Evolutionary conservation across 106 monocot species (phyloP).

Genomic region (Hemerocallis citrina): DNA sequence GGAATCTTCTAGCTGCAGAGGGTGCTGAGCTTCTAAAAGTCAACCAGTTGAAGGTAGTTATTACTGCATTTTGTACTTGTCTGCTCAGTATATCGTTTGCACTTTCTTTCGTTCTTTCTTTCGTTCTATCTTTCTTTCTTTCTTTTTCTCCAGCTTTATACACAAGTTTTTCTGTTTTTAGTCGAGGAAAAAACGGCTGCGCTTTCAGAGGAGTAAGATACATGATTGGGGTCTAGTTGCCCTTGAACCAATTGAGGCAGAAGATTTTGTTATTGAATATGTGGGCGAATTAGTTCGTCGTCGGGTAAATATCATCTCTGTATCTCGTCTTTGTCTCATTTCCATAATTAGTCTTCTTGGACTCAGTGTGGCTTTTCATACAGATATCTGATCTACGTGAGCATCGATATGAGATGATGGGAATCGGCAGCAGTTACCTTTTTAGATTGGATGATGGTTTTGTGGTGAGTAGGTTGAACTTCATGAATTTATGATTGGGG

Average conservation of each 20-base stretch:
- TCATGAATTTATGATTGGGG: too few species aligned
- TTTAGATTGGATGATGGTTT: slow-evolving; percentile 96
- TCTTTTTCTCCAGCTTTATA: neutral
- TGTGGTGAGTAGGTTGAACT: slow-evolving; percentile 53
- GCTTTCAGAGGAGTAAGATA: slow-evolving; percentile 98
- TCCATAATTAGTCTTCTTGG: slow-evolving; percentile 2
- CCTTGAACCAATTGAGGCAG: slow-evolving; percentile 94
- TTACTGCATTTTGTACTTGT: too few species aligned
- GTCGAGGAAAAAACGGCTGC: slow-evolving; percentile 81
- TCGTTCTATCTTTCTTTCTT: slow-evolving; percentile 9
- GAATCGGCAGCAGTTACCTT: slow-evolving; percentile 97
- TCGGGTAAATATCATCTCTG: slow-evolving; percentile 32
- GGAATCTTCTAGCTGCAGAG: slow-evolving; percentile 83
- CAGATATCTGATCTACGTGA: slow-evolving; percentile 97
- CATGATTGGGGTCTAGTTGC: slow-evolving; percentile 99
- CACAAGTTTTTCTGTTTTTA: slow-evolving; percentile 14
- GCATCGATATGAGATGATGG: slow-evolving; percentile 84
- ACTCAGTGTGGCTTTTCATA: neutral
- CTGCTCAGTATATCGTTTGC: neutral
- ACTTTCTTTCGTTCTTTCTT: neutral
- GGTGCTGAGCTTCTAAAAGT: slow-evolving; percentile 86
- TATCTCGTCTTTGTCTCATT: neutral
- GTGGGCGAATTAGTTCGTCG: slow-evolving; percentile 88
- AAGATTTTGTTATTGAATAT: slow-evolving; percentile 99
- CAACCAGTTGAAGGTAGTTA: slow-evolving; percentile 67